A percentile compares a stretch with the other conserved stretches of the same genome.
phyloP scores from a whole-genome alignment of 2,329 filamentous ascomycete species.

The Penicillium sp. region DNA sequence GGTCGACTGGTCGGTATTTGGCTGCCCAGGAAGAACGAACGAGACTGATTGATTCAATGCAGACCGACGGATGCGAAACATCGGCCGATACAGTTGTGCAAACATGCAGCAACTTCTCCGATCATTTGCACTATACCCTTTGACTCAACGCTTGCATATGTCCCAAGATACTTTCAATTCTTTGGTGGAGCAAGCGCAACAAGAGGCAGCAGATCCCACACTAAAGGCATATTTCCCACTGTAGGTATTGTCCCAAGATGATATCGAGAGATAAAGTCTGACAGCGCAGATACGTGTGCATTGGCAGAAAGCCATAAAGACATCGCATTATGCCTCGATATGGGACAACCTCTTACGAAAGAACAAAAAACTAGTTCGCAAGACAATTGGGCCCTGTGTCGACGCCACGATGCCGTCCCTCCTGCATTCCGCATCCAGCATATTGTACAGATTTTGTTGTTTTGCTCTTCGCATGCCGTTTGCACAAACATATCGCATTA shows the following conservation, averaged over 20 bases:
- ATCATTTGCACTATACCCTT: conserved; percentile 38
- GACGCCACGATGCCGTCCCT: not conserved
- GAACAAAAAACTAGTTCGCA: not conserved
- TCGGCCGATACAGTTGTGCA: conserved; percentile 36
- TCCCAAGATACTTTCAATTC: conserved; percentile 30
- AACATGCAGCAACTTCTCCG: conserved; percentile 33
- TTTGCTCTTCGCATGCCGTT: conserved; percentile 7
- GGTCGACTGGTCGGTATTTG: conserved; percentile 52
- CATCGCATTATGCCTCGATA: not conserved
- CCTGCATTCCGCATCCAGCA: not conserved
- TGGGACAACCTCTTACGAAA: not conserved
- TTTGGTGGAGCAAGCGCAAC: conserved; percentile 31
- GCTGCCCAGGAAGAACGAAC: not conserved
- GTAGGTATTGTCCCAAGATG: conserved; percentile 24
- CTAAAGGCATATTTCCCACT: conserved; percentile 41
- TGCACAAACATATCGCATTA: conserved; percentile 14
- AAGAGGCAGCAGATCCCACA: conserved; percentile 31
- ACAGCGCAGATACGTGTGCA: conserved; percentile 36
- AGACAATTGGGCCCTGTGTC: not conserved
- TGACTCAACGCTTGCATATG: conserved; percentile 39
- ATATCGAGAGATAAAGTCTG: conserved; percentile 6
- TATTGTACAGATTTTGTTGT: conserved; percentile 4
- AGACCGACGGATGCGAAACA: conserved; percentile 38
- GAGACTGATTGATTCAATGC: conserved; percentile 22
- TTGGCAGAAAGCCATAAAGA: conserved; percentile 32